phyloP scores from a whole-genome alignment of 1,284 basidiomycete species.

The Apiotrichum brassicae region DNA sequence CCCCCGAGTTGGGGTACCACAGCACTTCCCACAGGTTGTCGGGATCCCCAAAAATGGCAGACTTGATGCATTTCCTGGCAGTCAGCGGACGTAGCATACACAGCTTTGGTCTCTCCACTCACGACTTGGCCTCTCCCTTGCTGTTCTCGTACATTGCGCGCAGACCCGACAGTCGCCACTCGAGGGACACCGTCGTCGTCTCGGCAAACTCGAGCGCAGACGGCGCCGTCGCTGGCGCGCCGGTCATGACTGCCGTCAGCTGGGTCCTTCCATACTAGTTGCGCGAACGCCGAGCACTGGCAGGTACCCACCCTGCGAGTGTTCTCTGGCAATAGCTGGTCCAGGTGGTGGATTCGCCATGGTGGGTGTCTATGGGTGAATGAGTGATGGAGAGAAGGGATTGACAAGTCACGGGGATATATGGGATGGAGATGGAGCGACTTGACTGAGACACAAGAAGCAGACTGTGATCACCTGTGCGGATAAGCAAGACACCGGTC shows the following conservation, averaged over 20 bases:
- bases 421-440: too few relatives aligned
- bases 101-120: too few relatives aligned
- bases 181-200: slow-evolving; percentile 60
- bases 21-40: slow-evolving; percentile 56
- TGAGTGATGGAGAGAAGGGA: too few relatives aligned
- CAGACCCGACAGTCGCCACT: slow-evolving; percentile 66
- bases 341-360: neutral
- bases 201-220: slow-evolving; percentile 49
- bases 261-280: neutral
- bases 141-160: slow-evolving; percentile 66
- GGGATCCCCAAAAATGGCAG: slow-evolving; percentile 45
- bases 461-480: too few relatives aligned
- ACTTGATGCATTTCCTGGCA: slow-evolving; percentile 47
- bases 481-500: too few relatives aligned
- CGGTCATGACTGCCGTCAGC: neutral
- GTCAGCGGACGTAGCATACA: too few relatives aligned
- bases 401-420: too few relatives aligned
- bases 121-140: slow-evolving; percentile 45
- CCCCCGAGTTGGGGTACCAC: slow-evolving; percentile 74
- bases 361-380: neutral
- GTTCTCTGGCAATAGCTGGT: neutral
- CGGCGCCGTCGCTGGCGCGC: neutral
- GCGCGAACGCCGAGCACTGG: neutral
- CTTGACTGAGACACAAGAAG: too few relatives aligned
- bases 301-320: neutral